Base-by-base conservation (phyloP, 169 alveolate genomes). In the Eimeria acervulina region DNA sequence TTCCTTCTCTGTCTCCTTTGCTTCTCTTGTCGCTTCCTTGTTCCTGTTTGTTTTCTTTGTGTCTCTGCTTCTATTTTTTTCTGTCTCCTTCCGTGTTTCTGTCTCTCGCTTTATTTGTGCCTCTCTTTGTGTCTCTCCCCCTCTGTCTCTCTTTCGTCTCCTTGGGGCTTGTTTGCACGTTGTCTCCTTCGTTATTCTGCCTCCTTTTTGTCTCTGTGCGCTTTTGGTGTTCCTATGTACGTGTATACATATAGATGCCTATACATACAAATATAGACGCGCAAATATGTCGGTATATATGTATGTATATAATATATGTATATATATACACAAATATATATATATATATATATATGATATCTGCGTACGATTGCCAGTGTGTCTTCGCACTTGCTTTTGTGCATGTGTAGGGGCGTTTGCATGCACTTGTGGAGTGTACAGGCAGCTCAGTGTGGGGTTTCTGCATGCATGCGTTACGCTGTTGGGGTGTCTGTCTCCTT, bases 381-480 rank as follows among this genome's bases (percentile, higher is more conserved):
- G 81, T n/a, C 19, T 36, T 70, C 42, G 7, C 3, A 2, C 38
- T 70, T 76, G 21, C 2, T 10, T 76, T 7, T 76, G n/a, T 76
- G 8, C 7, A 76, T 36, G 21, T 76, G 4, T 76, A 3, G 12
- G 28, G 38, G 33, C n/a, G n/a, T 76, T 1, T 76, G 59, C 31
- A n/a, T 10, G 44, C 13, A 17, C 38, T 8, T 72, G n/a, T 72
- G 19, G 28, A 28, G n/a, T 7, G 44, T 72, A 6, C 84, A 33
- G 8, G 13, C 6, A 28, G 8, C 23, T 72, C 19, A 17, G 44
- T 26, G 51, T 72, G 84, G 28, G 84, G 38, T 5, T 44, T 38
- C 44, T 72, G 47, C 47, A 76, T 76, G 47, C 47, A 33, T 38
- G 88, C 28, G 88, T n/a, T n/a, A n/a, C n/a, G n/a, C n/a, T n/a